Percentiles rank a stretch among this genome's conserved stretches.
Conservation (phyloP, 345 rosid genomes). For the Cochlearia excelsa region DNA sequence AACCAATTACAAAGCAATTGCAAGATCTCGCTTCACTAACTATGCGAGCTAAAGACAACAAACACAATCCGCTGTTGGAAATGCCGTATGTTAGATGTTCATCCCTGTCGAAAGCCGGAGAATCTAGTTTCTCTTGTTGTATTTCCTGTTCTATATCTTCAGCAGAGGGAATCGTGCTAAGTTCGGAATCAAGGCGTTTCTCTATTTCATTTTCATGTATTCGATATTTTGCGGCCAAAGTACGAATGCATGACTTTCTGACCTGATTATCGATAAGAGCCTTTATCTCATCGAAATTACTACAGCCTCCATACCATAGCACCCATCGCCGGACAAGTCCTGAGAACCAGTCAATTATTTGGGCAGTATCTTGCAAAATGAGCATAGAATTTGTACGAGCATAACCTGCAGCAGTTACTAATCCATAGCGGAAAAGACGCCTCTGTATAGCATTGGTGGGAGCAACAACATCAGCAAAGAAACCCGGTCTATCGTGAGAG, state of each 20-base stretch:
- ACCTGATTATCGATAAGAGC: constrained; percentile 48
- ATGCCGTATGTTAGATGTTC: constrained; percentile 69
- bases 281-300: constrained; percentile 67
- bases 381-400: constrained; percentile 49
- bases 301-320: constrained; percentile 61
- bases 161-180: constrained; percentile 52
- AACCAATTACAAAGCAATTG: constrained; percentile 71
- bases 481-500: constrained; percentile 35
- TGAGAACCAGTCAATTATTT: constrained; percentile 77
- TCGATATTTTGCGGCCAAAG: constrained; percentile 76
- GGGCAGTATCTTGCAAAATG: constrained; percentile 60
- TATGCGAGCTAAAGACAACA: constrained; percentile 66
- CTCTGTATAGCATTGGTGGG: constrained; percentile 66
- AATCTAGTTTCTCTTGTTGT: constrained; percentile 38
- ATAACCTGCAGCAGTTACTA: constrained; percentile 58
- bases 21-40: constrained; percentile 71
- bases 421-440: constrained; percentile 71
- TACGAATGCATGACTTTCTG: constrained; percentile 77
- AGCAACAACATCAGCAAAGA: constrained; percentile 53
- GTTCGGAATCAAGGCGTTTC: constrained; percentile 61
- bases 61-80: constrained; percentile 56
- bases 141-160: constrained; percentile 54
- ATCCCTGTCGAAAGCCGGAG: constrained; percentile 43
- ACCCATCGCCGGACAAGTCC: constrained; percentile 73
- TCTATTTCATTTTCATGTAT: constrained; percentile 67